These are phyloP conservation scores for Nothophytophthora sp. DNA, from an alignment of 352 stramenopile species.

Conservation along the genomic window DNA sequence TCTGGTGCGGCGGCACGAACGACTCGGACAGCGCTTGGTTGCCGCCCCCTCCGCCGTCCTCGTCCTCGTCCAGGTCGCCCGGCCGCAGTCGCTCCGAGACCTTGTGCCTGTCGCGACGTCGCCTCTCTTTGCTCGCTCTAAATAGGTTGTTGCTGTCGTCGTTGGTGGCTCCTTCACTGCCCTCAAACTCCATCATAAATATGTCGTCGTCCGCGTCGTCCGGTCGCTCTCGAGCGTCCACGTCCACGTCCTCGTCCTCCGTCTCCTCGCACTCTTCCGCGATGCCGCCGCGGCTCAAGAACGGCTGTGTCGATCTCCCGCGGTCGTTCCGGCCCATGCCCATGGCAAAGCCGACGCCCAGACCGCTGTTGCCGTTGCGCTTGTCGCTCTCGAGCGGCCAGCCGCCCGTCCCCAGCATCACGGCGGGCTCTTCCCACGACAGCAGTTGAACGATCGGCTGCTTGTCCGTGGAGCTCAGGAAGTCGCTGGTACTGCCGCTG, in stretches of 20 bases:
- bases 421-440: conserved; percentile 65
- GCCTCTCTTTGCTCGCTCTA: conserved; percentile 13
- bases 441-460: conserved; percentile 40
- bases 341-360: background rate
- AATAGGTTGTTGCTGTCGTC: conserved; percentile 25
- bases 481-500: conserved; percentile 22
- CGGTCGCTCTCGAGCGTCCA: conserved; percentile 28
- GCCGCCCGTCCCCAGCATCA: conserved; percentile 35
- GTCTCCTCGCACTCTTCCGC: conserved; percentile 40
- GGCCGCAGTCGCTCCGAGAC: conserved; percentile 14
- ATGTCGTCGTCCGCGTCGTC: conserved; percentile 58
- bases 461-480: conserved; percentile 18
- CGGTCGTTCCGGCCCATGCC: conserved; percentile 7
- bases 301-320: conserved; percentile 11
- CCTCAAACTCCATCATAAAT: conserved; percentile 83
- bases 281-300: conserved; percentile 20
- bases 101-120: conserved; percentile 9
- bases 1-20: conserved; percentile 75
- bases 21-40: conserved; percentile 48
- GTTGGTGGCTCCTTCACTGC: conserved; percentile 16
- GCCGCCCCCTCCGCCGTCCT: conserved; percentile 25
- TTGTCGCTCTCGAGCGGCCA: conserved; percentile 34
- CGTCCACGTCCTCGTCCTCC: conserved; percentile 42
- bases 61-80: conserved; percentile 18
- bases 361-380: conserved; percentile 4